These are phyloP conservation scores for Clavispora santaluciae DNA, from an alignment of 805 yeast genomes.

Conservation along the genomic window DNA sequence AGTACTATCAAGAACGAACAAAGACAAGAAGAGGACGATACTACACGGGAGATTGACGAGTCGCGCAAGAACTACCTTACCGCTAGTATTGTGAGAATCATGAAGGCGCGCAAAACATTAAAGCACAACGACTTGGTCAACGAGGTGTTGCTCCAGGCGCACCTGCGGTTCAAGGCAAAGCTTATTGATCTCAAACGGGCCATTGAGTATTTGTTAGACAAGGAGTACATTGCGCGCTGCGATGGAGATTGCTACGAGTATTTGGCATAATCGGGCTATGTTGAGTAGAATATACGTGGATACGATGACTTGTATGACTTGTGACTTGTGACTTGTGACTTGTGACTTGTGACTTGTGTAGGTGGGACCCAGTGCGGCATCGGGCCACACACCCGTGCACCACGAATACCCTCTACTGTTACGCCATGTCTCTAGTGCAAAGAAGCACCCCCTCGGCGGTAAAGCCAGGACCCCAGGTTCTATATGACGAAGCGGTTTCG, in stretches of 20 bases:
- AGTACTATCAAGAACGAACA: conserved; percentile 55
- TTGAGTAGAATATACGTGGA: not conserved
- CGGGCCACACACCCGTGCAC: not conserved
- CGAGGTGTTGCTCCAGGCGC: conserved; percentile 84
- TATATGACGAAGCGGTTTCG: conserved; percentile 28
- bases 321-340: too few species aligned
- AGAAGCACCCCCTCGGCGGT: not conserved
- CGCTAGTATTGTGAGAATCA: conserved; percentile 92
- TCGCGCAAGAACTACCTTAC: conserved; percentile 80
- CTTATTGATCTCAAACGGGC: conserved; percentile 83
- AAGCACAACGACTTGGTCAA: conserved; percentile 77
- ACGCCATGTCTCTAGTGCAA: not conserved
- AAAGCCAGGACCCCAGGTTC: conserved; percentile 6
- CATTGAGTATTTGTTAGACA: conserved; percentile 78
- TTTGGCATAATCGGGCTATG: conserved; percentile 48
- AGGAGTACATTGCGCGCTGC: conserved; percentile 76
- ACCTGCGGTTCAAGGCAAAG: conserved; percentile 76
- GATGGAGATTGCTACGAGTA: conserved; percentile 75
- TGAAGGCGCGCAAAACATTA: conserved; percentile 85
- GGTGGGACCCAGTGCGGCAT: not conserved
- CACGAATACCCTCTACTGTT: not conserved
- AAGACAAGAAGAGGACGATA: conserved; percentile 65
- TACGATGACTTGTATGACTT: too few species aligned
- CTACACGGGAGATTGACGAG: conserved; percentile 77
- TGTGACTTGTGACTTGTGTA: not conserved